Evolutionary conservation across 768 basidiomycete species (phyloP), one percentile per base, ranked within the genome.

Genomic region (Mrakia frigida): DNA sequence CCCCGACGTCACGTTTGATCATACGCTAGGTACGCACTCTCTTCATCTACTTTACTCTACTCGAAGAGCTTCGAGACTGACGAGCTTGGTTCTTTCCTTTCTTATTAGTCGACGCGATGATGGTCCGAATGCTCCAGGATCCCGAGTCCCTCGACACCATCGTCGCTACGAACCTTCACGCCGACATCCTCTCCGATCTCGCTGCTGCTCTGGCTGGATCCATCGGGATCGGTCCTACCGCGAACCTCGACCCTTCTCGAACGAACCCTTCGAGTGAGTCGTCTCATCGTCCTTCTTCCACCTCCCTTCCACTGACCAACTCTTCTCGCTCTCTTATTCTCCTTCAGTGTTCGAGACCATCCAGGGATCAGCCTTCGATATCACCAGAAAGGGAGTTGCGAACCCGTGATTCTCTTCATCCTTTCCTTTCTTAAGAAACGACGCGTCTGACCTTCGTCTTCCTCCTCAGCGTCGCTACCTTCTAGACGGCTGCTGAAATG

Each of bases 361-460:
- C 16, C 87, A 88, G 78, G 88, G 88, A 21, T 86, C 87, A 39
- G 88, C 88, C 2, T 87, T 87, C 21, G 88, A 88, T 80, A 88
- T 88, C 75, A 86, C 85, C 16, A 87, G 87, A 25, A 85, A 84
- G 80, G 86, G 86, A 0, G 86, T 88, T 53, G 86, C 88, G 1
- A 88, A 88, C 70, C 88, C 88, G 52, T 53, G 18, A 53, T 14
- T 53, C 52, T 10, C 18, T 2, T 1, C 11, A 46, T 18, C 43
- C 43, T 46, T 46, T 46, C 18, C 43, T 46, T 46, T 46, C 43
- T n/a, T n/a, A n/a, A n/a, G n/a, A n/a, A n/a, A n/a, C n/a, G n/a
- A 50, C 46, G 46, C 46, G 46, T 50, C 46, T 50, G 46, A 50
- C 9, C 10, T 18, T 28, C 56, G 25, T 56, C 23, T 18, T n/a